Percentiles rank a stretch among this genome's conserved stretches.
phyloP scores from a whole-genome alignment of 2,329 filamentous ascomycete genomes.

The Madurella fahalii region DNA sequence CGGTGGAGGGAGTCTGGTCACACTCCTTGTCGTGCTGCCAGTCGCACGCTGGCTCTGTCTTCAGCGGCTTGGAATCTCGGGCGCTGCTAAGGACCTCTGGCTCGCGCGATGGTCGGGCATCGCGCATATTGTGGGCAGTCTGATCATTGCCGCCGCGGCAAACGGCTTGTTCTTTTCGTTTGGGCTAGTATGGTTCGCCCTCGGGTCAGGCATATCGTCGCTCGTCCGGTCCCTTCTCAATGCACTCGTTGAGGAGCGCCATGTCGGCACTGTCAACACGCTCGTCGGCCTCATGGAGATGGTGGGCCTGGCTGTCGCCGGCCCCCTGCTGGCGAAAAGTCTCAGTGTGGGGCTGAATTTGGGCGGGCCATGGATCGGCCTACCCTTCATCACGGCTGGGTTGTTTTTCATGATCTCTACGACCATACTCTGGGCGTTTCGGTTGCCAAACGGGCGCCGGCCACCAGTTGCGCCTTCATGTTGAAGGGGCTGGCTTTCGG shows the following conservation, averaged over 20 bases:
- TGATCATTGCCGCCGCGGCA: slow-evolving; percentile 37
- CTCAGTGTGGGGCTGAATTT: slow-evolving; percentile 43
- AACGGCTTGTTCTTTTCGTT: slow-evolving; percentile 33
- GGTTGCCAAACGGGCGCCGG: slow-evolving; percentile 15
- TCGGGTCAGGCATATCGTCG: slow-evolving; percentile 42
- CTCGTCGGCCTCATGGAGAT: slow-evolving; percentile 49
- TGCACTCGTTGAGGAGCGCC: slow-evolving; percentile 48
- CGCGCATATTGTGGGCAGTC: slow-evolving; percentile 32
- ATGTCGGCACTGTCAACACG: slow-evolving; percentile 52
- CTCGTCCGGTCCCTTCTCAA: slow-evolving; percentile 50
- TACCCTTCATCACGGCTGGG: slow-evolving; percentile 44
- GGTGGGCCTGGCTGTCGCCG: slow-evolving; percentile 42
- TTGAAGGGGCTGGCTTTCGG: neutral
- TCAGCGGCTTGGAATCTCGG: slow-evolving; percentile 29
- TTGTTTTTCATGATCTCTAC: slow-evolving; percentile 31
- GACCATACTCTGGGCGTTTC: slow-evolving; percentile 30
- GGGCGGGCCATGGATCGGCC: slow-evolving; percentile 46
- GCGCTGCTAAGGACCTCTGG: slow-evolving; percentile 38
- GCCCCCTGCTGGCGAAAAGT: slow-evolving; percentile 44
- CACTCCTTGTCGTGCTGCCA: slow-evolving; percentile 39
- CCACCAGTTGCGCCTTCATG: slow-evolving; percentile 2
- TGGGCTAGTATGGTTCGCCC: slow-evolving; percentile 42
- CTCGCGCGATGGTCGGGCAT: slow-evolving; percentile 35
- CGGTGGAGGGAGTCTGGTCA: slow-evolving; percentile 35
- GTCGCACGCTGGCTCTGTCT: slow-evolving; percentile 31